phyloP scores from a whole-genome alignment of 1,284 basidiomycete species.

The Ganoderma lucidum region DNA sequence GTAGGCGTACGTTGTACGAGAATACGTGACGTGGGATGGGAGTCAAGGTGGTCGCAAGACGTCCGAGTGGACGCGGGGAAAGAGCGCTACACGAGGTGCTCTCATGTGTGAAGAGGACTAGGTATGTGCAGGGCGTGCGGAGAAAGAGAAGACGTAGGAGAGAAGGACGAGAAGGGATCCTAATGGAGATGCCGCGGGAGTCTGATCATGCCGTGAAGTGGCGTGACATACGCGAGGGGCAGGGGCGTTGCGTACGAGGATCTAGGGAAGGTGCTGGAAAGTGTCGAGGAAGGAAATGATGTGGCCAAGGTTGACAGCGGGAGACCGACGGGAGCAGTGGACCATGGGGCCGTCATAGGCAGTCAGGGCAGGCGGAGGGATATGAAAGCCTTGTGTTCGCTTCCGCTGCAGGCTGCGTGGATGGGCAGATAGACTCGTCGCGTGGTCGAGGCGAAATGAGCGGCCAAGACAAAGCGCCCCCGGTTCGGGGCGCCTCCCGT shows the following conservation, averaged over 20 bases:
- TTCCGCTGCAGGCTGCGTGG: background rate
- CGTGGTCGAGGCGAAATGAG: background rate
- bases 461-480: background rate
- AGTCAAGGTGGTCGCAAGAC: background rate
- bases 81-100: background rate
- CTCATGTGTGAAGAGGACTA: background rate
- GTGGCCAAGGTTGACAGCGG: background rate
- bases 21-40: conserved; percentile 1
- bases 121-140: background rate
- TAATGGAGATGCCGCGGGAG: conserved; percentile 11
- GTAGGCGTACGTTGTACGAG: background rate
- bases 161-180: conserved; percentile 6
- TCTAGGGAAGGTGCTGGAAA: conserved; percentile 13
- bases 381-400: conserved; percentile 3
- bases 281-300: background rate
- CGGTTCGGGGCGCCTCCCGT: background rate
- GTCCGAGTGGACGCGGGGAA: background rate
- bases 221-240: conserved; percentile 4
- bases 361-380: background rate
- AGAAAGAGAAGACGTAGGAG: background rate
- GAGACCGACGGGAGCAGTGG: background rate
- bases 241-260: conserved; percentile 10
- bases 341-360: background rate
- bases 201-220: background rate
- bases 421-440: background rate